Conservation (phyloP, 1,139 yeast species). For the Geotrichum fermentans region DNA sequence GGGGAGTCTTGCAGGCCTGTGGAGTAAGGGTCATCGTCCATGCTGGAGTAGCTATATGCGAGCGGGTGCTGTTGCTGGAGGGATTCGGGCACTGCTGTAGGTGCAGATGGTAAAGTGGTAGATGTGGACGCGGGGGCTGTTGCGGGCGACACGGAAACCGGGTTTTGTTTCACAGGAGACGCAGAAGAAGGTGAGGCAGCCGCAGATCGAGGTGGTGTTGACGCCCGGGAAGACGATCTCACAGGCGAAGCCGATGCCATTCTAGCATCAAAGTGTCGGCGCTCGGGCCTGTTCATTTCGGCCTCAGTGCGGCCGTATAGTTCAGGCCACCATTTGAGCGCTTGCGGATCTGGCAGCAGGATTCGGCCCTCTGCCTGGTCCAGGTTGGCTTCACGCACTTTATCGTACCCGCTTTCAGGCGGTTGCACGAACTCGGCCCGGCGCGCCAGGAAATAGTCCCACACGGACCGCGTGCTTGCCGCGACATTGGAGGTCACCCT, state of each 20-base stretch:
- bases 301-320: conserved; percentile 70
- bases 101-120: background rate
- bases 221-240: background rate
- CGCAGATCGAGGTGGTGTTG: background rate
- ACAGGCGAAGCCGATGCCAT: background rate
- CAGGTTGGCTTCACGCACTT: conserved; percentile 19
- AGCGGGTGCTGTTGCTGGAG: background rate
- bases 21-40: conserved; percentile 4
- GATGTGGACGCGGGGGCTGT: background rate
- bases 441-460: conserved; percentile 89
- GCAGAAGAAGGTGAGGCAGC: background rate
- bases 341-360: conserved; percentile 62
- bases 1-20: background rate
- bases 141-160: background rate
- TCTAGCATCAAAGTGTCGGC: conserved; percentile 2
- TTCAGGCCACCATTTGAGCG: conserved; percentile 84
- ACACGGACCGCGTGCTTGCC: conserved; percentile 65
- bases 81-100: background rate
- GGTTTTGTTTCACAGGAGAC: background rate
- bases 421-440: conserved; percentile 55
- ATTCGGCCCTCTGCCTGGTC: conserved; percentile 39
- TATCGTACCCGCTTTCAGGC: conserved; percentile 35
- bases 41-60: background rate
- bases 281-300: conserved; percentile 56
- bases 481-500: conserved; percentile 42